Conservation (phyloP, 176 grass and related monocot species). For the Carex littledalei region DNA sequence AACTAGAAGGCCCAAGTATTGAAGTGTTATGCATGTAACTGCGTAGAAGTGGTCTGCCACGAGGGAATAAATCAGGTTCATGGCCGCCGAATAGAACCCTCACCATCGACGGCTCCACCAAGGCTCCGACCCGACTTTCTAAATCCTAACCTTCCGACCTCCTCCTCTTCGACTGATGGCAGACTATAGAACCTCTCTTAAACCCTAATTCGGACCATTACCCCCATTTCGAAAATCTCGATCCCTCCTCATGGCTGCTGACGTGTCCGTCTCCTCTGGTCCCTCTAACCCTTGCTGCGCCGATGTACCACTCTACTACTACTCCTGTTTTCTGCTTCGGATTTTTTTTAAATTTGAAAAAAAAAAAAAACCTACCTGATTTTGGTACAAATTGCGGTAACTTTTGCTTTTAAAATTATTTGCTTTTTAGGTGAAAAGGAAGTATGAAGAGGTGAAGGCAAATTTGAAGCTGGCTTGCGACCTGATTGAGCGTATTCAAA, state of each 20-base stretch:
- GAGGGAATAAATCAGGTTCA: background rate
- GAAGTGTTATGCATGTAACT: background rate
- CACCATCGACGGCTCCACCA: background rate
- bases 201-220: background rate
- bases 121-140: background rate
- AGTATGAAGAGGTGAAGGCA: conserved; percentile 44
- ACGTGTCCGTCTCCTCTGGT: background rate
- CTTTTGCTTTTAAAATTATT: background rate
- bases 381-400: background rate
- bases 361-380: background rate
- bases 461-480: conserved; percentile 51
- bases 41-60: background rate
- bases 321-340: background rate
- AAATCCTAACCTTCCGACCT: background rate
- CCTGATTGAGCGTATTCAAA: conserved; percentile 39
- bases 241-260: conserved; percentile 15
- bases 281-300: conserved; percentile 57
- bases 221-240: background rate
- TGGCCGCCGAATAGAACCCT: background rate
- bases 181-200: conserved; percentile 9
- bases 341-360: background rate
- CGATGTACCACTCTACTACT: conserved; percentile 28
- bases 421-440: conserved; percentile 53
- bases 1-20: background rate
- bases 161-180: conserved; percentile 11